Base-by-base conservation (phyloP, 768 basidiomycete species). In the Pulveroboletus ravenelii region DNA sequence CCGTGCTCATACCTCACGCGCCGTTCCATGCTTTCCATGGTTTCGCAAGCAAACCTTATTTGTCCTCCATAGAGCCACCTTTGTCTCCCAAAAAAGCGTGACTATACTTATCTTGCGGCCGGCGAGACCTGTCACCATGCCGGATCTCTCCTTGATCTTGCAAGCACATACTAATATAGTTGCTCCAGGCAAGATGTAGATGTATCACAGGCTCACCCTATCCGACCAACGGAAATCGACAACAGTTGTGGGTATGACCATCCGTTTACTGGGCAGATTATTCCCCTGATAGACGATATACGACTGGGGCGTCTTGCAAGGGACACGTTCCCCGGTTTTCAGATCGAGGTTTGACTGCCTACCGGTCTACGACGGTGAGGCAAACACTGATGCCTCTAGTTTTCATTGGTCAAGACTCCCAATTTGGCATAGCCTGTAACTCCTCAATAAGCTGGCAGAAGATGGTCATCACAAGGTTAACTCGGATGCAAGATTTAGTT, bases 211-310 rank as follows among this genome's bases (percentile, higher is more conserved):
- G n/a, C 31, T 0, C 25, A 50, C 43, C 49, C 38, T 50, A 15
- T 50, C 45, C 27, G 49, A 50, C 43, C 38, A 13, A 10, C 49
- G 43, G 17, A 49, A 49, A 36, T 49, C 48, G 4, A 43, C 48
- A 12, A 23, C 20, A 23, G 20, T n/a, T n/a, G n/a, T n/a, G n/a
- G n/a, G n/a, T n/a, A n/a, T n/a, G 42, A 40, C 13, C 31, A 36
- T 17, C 10, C 17, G 27, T 37, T 37, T 27, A 3, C 36, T n/a
- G 6, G 20, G 49, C 5, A 10, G 27, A 31, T 30, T 27, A 13
- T 47, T 32, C 43, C 49, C 36, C 14, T 35, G 49, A 38, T 45
- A 44, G 48, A 45, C 15, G 3, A 34, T n/a, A 10, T 36, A 50
- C 10, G 38, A 35, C 4, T 38, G 27, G 20, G 25, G 49, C 5